Base-by-base conservation (phyloP, 768 basidiomycete genomes). In the Tulasnella sp. region DNA sequence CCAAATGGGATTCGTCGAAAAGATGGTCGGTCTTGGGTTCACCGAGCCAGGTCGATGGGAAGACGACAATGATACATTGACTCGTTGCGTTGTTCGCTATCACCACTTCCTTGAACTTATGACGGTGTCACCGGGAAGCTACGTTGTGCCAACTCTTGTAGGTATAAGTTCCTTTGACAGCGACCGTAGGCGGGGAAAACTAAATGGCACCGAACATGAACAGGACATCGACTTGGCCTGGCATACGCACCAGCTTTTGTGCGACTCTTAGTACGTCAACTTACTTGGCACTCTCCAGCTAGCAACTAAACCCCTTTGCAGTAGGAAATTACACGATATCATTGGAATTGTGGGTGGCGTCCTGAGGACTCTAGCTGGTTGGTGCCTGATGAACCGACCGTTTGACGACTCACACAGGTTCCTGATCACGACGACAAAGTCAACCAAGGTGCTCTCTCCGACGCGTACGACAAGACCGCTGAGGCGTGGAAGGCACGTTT, bases 401-500 rank as follows among this genome's bases (percentile, higher is more conserved):
- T n/a, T 58, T 27, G 31, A 18, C 7, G n/a, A n/a, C n/a, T n/a
- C 56, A 2, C 18, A 18, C 36, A 77, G 78, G 71, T 19, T 19
- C 80, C 78, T 38, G 82, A 91, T 88, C 83, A 84, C 77, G 89
- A 89, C 77, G 86, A 89, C 82, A 88, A 86, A 80, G 87, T 91
- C 5, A 88, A 87, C 40, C 88, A 90, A 82, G 83, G 82, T 34
- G 82, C 84, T 10, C 86, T 90, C 0, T 84, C 87, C 9, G 86
- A 85, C 2, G 83, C 87, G 31, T 88, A 90, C 80, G 91, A 90
- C 46, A 72, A 85, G 24, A 91, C 89, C 1, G 89, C 88, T 68
- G 86, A 86, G 18, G 87, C 86, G 2, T 90, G 90, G 90, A 82
- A 83, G 79, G 88, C 85, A 21, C 89, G 90, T 10, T 92, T 89